Conservation (phyloP, 768 basidiomycete genomes). For the Russula sp. region DNA sequence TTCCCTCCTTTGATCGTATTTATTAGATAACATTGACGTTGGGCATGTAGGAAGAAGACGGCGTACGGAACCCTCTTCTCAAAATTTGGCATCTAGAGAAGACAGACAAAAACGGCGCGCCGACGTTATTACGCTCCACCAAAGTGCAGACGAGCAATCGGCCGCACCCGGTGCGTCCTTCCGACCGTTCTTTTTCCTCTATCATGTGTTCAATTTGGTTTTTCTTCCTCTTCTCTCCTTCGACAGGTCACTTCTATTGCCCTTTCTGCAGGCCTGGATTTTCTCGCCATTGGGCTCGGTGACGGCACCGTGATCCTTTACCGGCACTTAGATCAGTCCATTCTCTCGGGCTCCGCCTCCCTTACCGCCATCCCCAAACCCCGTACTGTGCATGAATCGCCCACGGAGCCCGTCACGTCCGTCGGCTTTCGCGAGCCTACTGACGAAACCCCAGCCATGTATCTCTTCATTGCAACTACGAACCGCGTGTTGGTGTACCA, state of each 20-base stretch:
- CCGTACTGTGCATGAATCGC: slow-evolving; percentile 76
- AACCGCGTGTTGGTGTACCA: slow-evolving; percentile 76
- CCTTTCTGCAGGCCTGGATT: slow-evolving; percentile 69
- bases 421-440: slow-evolving; percentile 78
- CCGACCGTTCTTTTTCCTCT: neutral
- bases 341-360: slow-evolving; percentile 60
- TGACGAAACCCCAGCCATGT: slow-evolving; percentile 39
- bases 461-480: slow-evolving; percentile 86
- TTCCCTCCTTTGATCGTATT: slow-evolving; percentile 6
- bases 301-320: slow-evolving; percentile 93
- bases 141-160: slow-evolving; percentile 74
- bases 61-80: slow-evolving; percentile 60
- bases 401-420: slow-evolving; percentile 87
- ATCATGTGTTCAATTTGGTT: slow-evolving; percentile 9
- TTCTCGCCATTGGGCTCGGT: slow-evolving; percentile 89
- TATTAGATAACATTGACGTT: slow-evolving; percentile 15
- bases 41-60: slow-evolving; percentile 65
- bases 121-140: slow-evolving; percentile 65
- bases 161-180: slow-evolving; percentile 64
- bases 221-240: neutral
- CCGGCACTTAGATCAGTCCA: slow-evolving; percentile 86
- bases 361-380: slow-evolving; percentile 82
- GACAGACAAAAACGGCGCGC: slow-evolving; percentile 60
- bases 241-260: slow-evolving; percentile 62
- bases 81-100: slow-evolving; percentile 89